Evolutionary conservation across 306 rosid species (phyloP), one percentile per base, ranked within the genome.

Genomic region (Begonia fuchsioides): DNA sequence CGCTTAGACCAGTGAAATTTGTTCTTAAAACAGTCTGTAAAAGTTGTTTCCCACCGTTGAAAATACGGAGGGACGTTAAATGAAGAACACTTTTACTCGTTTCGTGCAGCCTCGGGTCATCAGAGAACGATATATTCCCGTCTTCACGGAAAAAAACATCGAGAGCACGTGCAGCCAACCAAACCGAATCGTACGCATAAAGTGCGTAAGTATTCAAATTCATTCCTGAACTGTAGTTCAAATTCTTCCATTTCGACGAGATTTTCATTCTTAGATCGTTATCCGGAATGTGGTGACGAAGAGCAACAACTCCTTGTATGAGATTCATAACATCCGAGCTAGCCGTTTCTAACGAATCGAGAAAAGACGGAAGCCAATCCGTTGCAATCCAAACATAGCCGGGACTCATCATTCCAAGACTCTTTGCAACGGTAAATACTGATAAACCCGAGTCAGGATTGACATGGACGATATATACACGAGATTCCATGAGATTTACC

Each of bases 381-480:
- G 92, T 87, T 45, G 94, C 80, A 53, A 87, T 80, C 96, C 96
- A 87, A 20, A 82, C 94, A 57, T 77, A 87, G 58, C 80, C 80
- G 53, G 13, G 51, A 26, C 44, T 14, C 78, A 65, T 77, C 94
- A 87, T 82, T 16, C 68, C 59, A 43, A 87, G 76, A 48, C 64
- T 53, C 68, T 75, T 77, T 17, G 94, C 94, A 17, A 58, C 47
- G n/a, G 82, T 48, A 38, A 87, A 79, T 49, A 87, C 20, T 2
- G 49, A 15, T 59, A 87, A 65, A 63, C 96, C 96, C 13, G 73
- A 19, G 75, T 92, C 98, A 17, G 96, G 98, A 65, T 85, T 92
- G 16, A 82, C 98, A 51, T 92, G 96, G 9, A 92, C 75, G 47
- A 92, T 65, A 63, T 63, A 92, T 35, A 92, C 86, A 13, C 96